Evolutionary conservation across 2,329 filamentous ascomycete genomes (phyloP).

Genomic region (Aspergillus ibericus): DNA sequence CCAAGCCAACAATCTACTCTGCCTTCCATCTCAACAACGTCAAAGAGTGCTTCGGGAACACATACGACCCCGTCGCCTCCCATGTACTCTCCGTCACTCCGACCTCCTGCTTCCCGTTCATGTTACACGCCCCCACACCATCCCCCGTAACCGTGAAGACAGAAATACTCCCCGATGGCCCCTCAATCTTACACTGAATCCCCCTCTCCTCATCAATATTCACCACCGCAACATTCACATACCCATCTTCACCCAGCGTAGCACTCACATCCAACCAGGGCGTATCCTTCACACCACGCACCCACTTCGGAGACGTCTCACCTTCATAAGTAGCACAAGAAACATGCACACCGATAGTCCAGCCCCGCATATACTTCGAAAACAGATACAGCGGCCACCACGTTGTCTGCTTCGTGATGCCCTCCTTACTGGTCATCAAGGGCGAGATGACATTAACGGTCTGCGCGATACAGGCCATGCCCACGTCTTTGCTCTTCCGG

Average conservation of each 20-base stretch:
- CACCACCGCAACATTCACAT: slow-evolving; percentile 67
- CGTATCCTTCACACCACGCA: slow-evolving; percentile 57
- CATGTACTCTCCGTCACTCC: slow-evolving; percentile 61
- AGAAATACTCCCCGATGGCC: slow-evolving; percentile 53
- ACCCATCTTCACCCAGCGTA: slow-evolving; percentile 54
- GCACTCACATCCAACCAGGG: slow-evolving; percentile 56
- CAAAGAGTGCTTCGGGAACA: slow-evolving; percentile 69
- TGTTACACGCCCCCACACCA: slow-evolving; percentile 61
- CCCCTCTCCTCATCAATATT: slow-evolving; percentile 66
- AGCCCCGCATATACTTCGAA: slow-evolving; percentile 71
- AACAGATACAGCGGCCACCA: slow-evolving; percentile 75
- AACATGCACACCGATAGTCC: slow-evolving; percentile 66
- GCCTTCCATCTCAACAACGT: slow-evolving; percentile 63
- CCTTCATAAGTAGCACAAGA: slow-evolving; percentile 64
- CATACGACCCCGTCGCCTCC: slow-evolving; percentile 62
- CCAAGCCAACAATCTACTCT: slow-evolving; percentile 10
- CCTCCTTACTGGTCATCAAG: slow-evolving; percentile 67
- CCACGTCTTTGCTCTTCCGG: slow-evolving; percentile 67
- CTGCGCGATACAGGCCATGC: slow-evolving; percentile 79
- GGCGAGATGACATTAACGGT: slow-evolving; percentile 76
- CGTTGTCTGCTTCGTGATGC: slow-evolving; percentile 68
- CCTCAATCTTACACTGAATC: slow-evolving; percentile 61
- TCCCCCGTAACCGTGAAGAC: slow-evolving; percentile 65
- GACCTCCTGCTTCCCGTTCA: slow-evolving; percentile 62
- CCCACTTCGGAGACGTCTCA: slow-evolving; percentile 42